phyloP scores from a whole-genome alignment of 345 rosid genomes.

The Dipteronia sinensis region DNA sequence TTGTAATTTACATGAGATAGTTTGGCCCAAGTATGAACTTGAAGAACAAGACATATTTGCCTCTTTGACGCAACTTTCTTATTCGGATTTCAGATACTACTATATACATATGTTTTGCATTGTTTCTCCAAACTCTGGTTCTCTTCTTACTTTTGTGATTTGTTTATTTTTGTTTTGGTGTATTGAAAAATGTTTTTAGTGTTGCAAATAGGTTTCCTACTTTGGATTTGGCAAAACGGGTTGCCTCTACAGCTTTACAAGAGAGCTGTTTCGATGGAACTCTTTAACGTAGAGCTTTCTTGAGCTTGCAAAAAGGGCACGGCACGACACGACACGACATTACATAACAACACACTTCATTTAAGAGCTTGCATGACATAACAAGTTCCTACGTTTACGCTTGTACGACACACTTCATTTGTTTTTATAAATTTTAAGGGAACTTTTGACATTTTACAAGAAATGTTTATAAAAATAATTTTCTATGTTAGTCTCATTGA shows the following conservation, averaged over 20 bases:
- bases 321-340: too few relatives aligned
- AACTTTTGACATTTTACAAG: too few relatives aligned
- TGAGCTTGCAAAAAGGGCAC: background rate
- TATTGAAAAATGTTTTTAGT: constrained; percentile 11
- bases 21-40: constrained; percentile 9
- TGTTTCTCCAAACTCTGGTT: background rate
- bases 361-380: too few relatives aligned
- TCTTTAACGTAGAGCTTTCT: constrained; percentile 24
- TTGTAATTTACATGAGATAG: background rate
- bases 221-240: constrained; percentile 30
- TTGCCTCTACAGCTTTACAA: constrained; percentile 1
- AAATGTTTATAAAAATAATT: too few relatives aligned
- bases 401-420: too few relatives aligned
- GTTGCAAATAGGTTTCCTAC: constrained; percentile 12
- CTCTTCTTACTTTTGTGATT: background rate
- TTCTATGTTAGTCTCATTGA: too few relatives aligned
- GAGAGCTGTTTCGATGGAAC: constrained; percentile 20
- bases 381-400: too few relatives aligned
- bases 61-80: constrained; percentile 23
- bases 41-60: constrained; percentile 32
- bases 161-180: background rate
- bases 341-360: too few relatives aligned
- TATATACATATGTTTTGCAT: background rate
- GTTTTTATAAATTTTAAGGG: too few relatives aligned
- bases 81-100: constrained; percentile 26